Conservation (phyloP, 345 rosid species). For the Brassica rapa region DNA sequence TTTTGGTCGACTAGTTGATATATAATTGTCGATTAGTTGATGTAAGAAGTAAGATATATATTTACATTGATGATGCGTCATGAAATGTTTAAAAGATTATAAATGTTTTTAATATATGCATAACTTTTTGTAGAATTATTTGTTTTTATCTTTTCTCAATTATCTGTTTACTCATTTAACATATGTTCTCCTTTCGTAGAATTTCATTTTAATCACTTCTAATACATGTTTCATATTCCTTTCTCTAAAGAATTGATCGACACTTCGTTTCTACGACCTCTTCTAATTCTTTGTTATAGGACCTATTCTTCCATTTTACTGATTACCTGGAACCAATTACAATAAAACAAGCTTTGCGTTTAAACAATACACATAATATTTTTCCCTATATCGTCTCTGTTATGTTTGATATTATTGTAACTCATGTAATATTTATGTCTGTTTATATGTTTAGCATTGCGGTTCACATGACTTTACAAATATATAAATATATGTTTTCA, state of each 20-base stretch:
- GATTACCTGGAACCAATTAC: neutral
- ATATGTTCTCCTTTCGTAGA: conserved; percentile 8
- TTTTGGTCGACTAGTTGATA: neutral
- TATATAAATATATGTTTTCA: neutral
- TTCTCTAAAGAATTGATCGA: neutral
- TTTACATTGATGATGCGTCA: neutral
- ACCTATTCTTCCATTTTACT: neutral
- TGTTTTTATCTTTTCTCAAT: neutral
- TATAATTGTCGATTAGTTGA: neutral
- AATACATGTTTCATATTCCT: neutral
- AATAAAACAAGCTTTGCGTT: neutral
- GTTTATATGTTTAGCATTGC: neutral
- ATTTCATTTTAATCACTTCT: neutral
- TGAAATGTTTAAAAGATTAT: neutral
- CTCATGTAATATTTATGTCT: neutral
- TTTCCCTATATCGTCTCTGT: neutral
- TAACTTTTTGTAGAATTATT: neutral
- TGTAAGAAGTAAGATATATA: neutral
- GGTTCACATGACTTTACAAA: neutral
- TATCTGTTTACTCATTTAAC: neutral
- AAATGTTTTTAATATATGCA: neutral
- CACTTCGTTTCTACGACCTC: neutral
- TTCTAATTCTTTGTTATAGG: neutral
- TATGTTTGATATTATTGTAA: neutral
- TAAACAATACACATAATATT: conserved; percentile 1